Conservation (phyloP, 768 basidiomycete genomes). For the Boletus eberwhitei region DNA sequence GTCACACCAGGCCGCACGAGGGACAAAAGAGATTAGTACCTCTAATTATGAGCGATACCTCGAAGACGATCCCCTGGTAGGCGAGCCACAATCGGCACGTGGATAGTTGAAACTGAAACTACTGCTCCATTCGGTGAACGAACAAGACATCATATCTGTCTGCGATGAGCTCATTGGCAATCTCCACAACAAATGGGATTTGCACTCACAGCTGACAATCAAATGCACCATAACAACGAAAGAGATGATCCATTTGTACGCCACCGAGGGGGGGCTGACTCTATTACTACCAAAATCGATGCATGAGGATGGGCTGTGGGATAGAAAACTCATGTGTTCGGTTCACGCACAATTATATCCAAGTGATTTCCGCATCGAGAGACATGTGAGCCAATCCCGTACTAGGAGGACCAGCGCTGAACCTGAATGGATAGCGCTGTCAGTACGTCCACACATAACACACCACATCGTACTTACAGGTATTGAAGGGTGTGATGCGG, state of each 20-base stretch:
- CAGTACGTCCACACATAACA: neutral
- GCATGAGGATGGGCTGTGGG: neutral
- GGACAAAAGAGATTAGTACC: neutral
- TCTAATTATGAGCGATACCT: conserved; percentile 4
- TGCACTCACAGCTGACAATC: conserved; percentile 5
- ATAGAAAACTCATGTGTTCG: neutral
- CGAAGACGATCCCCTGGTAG: conserved; percentile 8
- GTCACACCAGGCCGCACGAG: no score
- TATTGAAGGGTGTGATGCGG: no score
- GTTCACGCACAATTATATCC: conserved; percentile 5
- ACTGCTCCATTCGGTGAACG: conserved; percentile 3
- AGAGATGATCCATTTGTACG: conserved; percentile 8
- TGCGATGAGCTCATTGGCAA: no score
- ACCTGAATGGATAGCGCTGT: neutral
- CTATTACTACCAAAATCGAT: neutral
- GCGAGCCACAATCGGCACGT: conserved; percentile 8
- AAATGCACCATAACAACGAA: conserved; percentile 8
- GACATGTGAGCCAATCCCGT: conserved; percentile 11
- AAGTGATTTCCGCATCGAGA: conserved; percentile 6
- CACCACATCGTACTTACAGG: no score
- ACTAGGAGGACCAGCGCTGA: conserved; percentile 1
- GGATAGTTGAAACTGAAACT: neutral
- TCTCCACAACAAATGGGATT: neutral
- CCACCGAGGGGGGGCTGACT: neutral
- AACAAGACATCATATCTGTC: conserved; percentile 1